Conservation (phyloP, 768 basidiomycete genomes). For the Lentinula sp. region DNA sequence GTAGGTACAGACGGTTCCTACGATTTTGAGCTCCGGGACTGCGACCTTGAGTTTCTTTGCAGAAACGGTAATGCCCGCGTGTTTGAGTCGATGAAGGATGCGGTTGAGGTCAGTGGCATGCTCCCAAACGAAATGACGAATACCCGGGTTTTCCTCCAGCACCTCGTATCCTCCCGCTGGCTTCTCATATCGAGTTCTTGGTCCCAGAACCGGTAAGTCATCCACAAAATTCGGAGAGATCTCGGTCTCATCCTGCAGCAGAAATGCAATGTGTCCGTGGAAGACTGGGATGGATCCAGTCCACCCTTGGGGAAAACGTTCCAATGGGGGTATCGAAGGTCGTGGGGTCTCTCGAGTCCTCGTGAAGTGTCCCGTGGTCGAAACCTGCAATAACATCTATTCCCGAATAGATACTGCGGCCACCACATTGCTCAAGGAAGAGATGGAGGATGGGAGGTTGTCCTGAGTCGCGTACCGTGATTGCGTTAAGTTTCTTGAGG, state of each 20-base stretch:
- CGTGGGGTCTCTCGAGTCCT: conserved; percentile 18
- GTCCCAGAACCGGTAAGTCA: conserved; percentile 26
- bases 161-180: conserved; percentile 12
- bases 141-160: not conserved
- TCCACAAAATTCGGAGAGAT: conserved; percentile 22
- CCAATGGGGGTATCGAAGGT: too few relatives aligned
- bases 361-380: not conserved
- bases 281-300: conserved; percentile 29
- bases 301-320: too few relatives aligned
- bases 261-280: conserved; percentile 24
- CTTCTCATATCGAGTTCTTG: conserved; percentile 20
- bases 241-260: conserved; percentile 24
- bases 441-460: too few relatives aligned
- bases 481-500: not conserved
- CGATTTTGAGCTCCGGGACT: conserved; percentile 13
- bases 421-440: too few relatives aligned
- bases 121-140: conserved; percentile 29
- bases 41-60: conserved; percentile 26
- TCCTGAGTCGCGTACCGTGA: too few relatives aligned
- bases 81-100: conserved; percentile 9
- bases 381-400: not conserved
- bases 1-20: conserved; percentile 26
- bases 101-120: conserved; percentile 21
- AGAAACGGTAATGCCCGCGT: not conserved
- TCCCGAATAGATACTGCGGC: not conserved